phyloP scores from a whole-genome alignment of 768 basidiomycete genomes.

The Galerina marginata region DNA sequence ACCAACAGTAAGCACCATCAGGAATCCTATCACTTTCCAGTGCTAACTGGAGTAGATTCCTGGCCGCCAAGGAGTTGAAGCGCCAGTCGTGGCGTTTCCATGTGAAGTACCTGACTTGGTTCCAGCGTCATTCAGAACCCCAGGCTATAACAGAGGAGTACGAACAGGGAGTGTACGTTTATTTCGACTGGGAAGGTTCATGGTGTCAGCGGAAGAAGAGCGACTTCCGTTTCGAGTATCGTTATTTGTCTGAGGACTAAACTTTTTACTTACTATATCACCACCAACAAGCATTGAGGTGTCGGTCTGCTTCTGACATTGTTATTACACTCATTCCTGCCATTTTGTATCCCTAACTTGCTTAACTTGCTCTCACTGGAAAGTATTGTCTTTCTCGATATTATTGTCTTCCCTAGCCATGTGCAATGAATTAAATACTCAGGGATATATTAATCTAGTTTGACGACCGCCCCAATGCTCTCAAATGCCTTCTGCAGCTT shows the following conservation, averaged over 20 bases:
- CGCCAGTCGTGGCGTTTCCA: constrained; percentile 99
- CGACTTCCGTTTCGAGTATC: constrained; percentile 97
- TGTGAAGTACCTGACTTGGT: constrained; percentile 99
- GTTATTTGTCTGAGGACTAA: constrained; percentile 91
- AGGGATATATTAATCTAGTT: constrained; percentile 67
- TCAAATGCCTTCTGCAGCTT: constrained; percentile 93
- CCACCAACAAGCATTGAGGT: background rate
- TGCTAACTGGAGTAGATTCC: constrained; percentile 58
- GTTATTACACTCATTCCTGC: constrained; percentile 1
- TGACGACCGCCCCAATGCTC: constrained; percentile 85
- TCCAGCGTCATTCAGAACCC: constrained; percentile 97
- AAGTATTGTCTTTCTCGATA: constrained; percentile 19
- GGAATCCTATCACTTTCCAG: background rate
- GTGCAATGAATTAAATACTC: constrained; percentile 23
- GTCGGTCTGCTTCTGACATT: constrained; percentile 10
- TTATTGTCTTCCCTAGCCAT: constrained; percentile 25
- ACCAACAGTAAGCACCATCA: constrained; percentile 80
- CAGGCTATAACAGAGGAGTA: constrained; percentile 99
- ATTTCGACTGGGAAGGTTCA: constrained; percentile 99
- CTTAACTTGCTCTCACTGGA: constrained; percentile 9
- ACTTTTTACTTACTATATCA: constrained; percentile 1
- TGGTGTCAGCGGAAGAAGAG: constrained; percentile 99
- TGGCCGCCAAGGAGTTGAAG: constrained; percentile 97
- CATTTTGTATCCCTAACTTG: constrained; percentile 28
- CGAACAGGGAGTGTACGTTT: constrained; percentile 98